These are phyloP conservation scores for Xylaria bambusicola DNA, from an alignment of 495 filamentous ascomycete species.

Conservation along the genomic window DNA sequence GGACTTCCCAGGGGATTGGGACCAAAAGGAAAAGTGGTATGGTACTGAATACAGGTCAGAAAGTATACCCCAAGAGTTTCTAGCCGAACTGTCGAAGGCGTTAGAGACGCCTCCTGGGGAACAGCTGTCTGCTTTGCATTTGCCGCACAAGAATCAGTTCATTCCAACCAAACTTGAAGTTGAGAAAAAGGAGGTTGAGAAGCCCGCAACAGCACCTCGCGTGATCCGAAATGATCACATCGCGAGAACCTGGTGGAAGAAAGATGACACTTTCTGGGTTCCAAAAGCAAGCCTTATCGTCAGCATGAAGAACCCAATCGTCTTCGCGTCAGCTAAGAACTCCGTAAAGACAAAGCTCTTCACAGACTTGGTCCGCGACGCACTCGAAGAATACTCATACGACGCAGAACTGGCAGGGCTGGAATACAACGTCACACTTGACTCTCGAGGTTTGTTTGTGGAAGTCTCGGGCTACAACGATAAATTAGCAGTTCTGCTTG, in stretches of 20 bases:
- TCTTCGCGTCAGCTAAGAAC: slow-evolving; percentile 74
- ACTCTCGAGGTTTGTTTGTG: slow-evolving; percentile 73
- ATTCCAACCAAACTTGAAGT: slow-evolving; percentile 93
- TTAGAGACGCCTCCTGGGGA: slow-evolving; percentile 55
- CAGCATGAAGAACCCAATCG: slow-evolving; percentile 75
- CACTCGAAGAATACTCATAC: slow-evolving; percentile 91
- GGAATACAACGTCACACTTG: slow-evolving; percentile 73
- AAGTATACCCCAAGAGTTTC: slow-evolving; percentile 75
- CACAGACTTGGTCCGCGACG: slow-evolving; percentile 85
- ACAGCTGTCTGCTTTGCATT: slow-evolving; percentile 71
- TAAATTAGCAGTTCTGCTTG: slow-evolving; percentile 86
- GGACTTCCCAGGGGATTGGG: slow-evolving; percentile 80
- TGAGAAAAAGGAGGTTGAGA: slow-evolving; percentile 83
- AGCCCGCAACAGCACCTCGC: slow-evolving; percentile 72
- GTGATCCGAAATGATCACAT: slow-evolving; percentile 85
- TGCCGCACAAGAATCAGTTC: slow-evolving; percentile 94
- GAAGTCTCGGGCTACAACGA: slow-evolving; percentile 92
- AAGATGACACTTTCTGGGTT: slow-evolving; percentile 98
- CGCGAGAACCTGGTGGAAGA: slow-evolving; percentile 95
- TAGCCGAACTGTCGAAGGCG: slow-evolving; percentile 67
- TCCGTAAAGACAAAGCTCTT: slow-evolving; percentile 78
- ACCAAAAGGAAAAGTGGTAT: slow-evolving; percentile 95
- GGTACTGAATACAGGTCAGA: slow-evolving; percentile 90
- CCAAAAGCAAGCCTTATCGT: slow-evolving; percentile 87
- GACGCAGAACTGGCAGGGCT: slow-evolving; percentile 93